Base-by-base conservation (phyloP, 1,284 basidiomycete genomes). In the Peniophora sp. region DNA sequence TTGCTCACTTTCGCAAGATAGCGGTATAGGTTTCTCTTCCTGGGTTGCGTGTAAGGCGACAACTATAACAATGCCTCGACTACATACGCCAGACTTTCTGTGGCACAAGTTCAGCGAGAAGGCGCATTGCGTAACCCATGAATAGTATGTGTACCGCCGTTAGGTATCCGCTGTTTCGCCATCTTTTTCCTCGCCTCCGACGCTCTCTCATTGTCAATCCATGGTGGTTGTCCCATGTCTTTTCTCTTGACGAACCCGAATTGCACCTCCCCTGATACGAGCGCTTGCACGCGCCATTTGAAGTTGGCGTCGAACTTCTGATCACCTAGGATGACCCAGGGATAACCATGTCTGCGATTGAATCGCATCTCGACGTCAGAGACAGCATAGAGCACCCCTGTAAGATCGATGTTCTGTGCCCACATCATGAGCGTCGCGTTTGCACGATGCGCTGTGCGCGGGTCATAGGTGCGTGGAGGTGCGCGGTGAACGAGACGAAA, bases 191-290 rank as follows among this genome's bases (percentile, higher is more conserved):
- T 41, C 6, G 39, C 39, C 91, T 74, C 19, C 78, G 75, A 45
- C 72, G 72, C n/a, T 67, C 71, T 1, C 91, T 90, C 47, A 73
- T 75, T 3, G 78, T 70, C 61, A 53, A 90, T 84, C 84, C 85
- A 92, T 22, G 82, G 77, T 0, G 91, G 89, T 63, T 92, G 88
- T 53, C 74, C 69, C 92, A 92, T 93, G 54, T 89, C 78, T 16
- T 86, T 79, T 19, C 63, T 62, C 2, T 83, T 80, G 25, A 95
- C 85, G 17, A 79, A 66, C 5, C 89, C 92, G 61, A 91, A 94
- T 19, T 71, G 67, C 27, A 82, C 65, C 3, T 77, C 75, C 2
- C 79, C 71, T 27, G 74, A 68, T 2, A 77, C 80, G 50, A 86
- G 62, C 10, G 77, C 71, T 50, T 71, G 68, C 3, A 87, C 80